Base-by-base conservation (phyloP, 75 land plant genomes). In the Adiantum capillusveneris region DNA sequence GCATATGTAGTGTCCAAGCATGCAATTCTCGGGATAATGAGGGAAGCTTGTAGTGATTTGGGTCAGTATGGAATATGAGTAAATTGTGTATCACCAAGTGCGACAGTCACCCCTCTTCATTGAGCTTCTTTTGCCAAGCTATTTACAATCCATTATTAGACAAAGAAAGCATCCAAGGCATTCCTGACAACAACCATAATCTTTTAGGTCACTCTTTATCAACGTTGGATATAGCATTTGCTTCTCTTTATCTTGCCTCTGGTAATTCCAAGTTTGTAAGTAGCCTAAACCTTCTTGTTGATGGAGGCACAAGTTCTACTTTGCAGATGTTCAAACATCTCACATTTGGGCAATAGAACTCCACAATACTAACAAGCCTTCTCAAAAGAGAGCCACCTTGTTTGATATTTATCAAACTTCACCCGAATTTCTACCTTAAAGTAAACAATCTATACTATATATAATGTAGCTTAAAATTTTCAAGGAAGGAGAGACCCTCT, bases 71-170 rank as follows among this genome's bases (percentile, higher is more conserved):
- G 87, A 30, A 71, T 83, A 11, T 45, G 87, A 0, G 80, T 82
- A 36, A 86, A 83, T 56, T 83, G 78, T 65, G 67, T 86, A 17
- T 81, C 84, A 2, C 80, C 86, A 7, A 61, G 62, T 29, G 88
- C 71, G 0, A 72, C 81, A 17, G 49, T 3, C 49, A 46, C 49
- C 2, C 49, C 49, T 20, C 6, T 46, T 46, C 17, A 5, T 2
- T 46, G 5, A 17, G 17, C 17, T 46, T 2, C 49, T 20, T 46
- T 2, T 14, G 21, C 5, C 12, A 46, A 2, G 3, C 49, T 2
- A n/a, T 46, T 6, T 2, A 17, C 6, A 17, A 46, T 20, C 49
- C n/a, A 6, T 2, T 14, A 46, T 17, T 46, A 5, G 2, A 5
- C 14, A 9, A 34, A 34, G 37, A 34, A 34, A 9, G 9, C 9